Evolutionary conservation across 2,329 filamentous ascomycete species (phyloP), one percentile per base, ranked within the genome.

Genomic region (Ophiobolus disseminans): DNA sequence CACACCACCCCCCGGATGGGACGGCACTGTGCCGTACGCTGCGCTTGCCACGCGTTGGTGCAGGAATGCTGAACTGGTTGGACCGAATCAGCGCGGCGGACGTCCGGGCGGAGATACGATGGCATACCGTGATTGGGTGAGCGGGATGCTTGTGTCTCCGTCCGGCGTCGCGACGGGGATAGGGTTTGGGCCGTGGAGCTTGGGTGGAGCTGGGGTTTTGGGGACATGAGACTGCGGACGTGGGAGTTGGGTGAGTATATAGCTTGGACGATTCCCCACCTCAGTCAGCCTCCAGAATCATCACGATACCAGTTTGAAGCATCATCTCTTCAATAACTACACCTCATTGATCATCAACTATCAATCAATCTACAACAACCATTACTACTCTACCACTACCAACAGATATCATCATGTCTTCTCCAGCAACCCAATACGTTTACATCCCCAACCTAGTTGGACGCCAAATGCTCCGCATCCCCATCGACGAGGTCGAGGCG

Each of bases 381-480:
- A 39, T 23, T 20, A 46, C 35, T 21, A 28, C 31, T 20, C 16
- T 20, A 46, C 35, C 16, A 28, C 31, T 20, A 20, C 31, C 21
- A 16, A 23, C 40, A 20, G 25, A 26, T n/a, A 14, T 10, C 5
- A 48, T 26, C 21, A 45, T 70, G 66, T 69, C 66, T 52, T 59
- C 64, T 28, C 60, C 63, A 40, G 43, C 54, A 32, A 53, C 60
- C 19, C 59, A 69, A 63, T 72, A 68, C 57, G 66, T 72, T 53
- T 73, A 73, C 65, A 71, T 73, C 45, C 68, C 69, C 58, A 73
- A 73, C 59, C 65, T 73, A 7, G 68, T 72, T 41, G 69, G 69
- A 42, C 61, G 68, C 36, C 69, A 73, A 52, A 69, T 71, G 59
- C 66, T 73, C 32, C 67, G 69, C 50, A 64, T 73, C 21, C 64